Conservation (phyloP, 1,284 basidiomycete species). For the Chalciporus sp. region DNA sequence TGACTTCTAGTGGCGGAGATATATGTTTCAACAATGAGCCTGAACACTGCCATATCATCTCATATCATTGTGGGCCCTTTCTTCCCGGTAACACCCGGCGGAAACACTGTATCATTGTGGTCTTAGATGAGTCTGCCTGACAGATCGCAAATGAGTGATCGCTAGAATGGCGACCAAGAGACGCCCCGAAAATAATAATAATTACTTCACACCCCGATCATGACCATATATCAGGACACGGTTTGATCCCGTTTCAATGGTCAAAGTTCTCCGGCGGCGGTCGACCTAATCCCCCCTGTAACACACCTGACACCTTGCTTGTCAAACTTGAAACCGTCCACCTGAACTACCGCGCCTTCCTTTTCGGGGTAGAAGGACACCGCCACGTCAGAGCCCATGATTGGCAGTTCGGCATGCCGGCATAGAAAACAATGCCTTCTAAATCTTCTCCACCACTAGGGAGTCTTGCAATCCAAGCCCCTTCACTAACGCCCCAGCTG, state of each 20-base stretch:
- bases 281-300: no score
- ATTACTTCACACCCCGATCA: no score
- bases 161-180: background rate
- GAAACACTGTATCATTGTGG: constrained; percentile 10
- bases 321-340: background rate
- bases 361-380: constrained; percentile 22
- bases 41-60: constrained; percentile 8
- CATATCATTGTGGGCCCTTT: constrained; percentile 2
- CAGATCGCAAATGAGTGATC: constrained; percentile 18
- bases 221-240: background rate
- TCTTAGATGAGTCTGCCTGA: background rate
- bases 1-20: constrained; percentile 12
- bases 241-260: background rate
- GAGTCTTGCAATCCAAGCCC: constrained; percentile 68
- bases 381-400: constrained; percentile 25
- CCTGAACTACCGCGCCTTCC: constrained; percentile 34
- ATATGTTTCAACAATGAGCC: constrained; percentile 29
- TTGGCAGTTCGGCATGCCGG: constrained; percentile 32
- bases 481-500: constrained; percentile 56
- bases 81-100: constrained; percentile 25
- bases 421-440: constrained; percentile 45
- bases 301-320: background rate
- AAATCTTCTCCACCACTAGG: constrained; percentile 59
- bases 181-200: background rate
- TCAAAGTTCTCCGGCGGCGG: no score